Evolutionary conservation across 768 basidiomycete species (phyloP), one percentile per base, ranked within the genome.

Genomic region (Psilocybe sp.): DNA sequence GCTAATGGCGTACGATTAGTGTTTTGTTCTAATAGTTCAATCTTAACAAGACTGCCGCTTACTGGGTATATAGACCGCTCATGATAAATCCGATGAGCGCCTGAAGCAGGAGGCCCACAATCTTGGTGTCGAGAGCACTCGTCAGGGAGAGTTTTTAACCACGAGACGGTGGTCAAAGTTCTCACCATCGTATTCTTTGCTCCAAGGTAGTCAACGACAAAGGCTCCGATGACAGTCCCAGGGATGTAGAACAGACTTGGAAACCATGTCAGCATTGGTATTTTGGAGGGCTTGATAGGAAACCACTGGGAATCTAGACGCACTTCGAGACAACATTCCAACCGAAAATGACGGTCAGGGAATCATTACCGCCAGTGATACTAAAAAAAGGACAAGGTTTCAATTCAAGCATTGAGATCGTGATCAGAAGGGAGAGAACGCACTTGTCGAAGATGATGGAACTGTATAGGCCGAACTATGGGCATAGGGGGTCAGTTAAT

Each of bases 251-350:
- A 71, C 53, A 74, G 56, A 51, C 66, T 67, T 28, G 4, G 7
- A 28, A 7, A 3, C 4, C 23, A 7, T 3, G 23, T 28, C 23
- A 28, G 23, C 7, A 28, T 4, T 28, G 4, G 23, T 18, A 18
- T 14, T 35, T 36, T 12, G 12, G 42, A 44, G 45, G 41, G 38
- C 5, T 12, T 0, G 2, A 13, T 19, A 23, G 33, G 36, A 31
- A 9, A 33, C n/a, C n/a, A 1, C 42, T 9, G 11, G 45, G 1
- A 43, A 34, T 38, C 15, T 32, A 19, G 2, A 56, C 79, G 39
- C 64, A 89, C 89, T 89, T 88, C 71, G 92, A 87, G 23, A 94
- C 82, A 38, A 88, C 84, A 55, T 78, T 81, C 93, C 92, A 94
- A 14, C 92, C 92, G 53, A 94, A 84, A 11, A 87, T 75, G 39